Evolutionary conservation across 306 rosid species (phyloP), one percentile per base, ranked within the genome.

Genomic region (Nissolia schottii): DNA sequence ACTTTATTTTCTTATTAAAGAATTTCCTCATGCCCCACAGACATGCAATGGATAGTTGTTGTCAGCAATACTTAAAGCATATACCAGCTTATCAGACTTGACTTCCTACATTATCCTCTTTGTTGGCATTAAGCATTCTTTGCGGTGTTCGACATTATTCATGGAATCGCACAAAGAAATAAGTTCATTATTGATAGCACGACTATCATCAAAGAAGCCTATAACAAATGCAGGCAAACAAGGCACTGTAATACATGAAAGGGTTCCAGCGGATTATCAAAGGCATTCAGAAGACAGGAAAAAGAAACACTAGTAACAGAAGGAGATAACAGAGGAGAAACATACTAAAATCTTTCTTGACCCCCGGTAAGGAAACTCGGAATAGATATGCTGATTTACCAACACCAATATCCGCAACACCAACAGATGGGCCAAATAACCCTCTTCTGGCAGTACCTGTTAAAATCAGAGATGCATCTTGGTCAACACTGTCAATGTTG

Each of bases 341-440:
- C 86, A 50, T 84, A 90, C 93, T 41, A 15, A 11, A 28, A 68
- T 82, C 83, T 83, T 76, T 90, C 80, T 63, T 79, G 79, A 90
- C 92, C 27, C 96, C 96, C 0, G 96, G 89, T 19, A 87, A 82
- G 51, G 91, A 75, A 74, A 84, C 86, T 70, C 89, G 89, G 76
- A 90, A 90, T 14, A 85, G 84, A 73, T 87, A 90, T 23, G 96
- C 93, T 24, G 1, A 70, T 68, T 84, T 79, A 66, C 83, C 64
- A 41, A 55, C 56, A 64, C 96, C 93, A 69, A 87, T 74, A 74
- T 90, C 93, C 80, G 86, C 82, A 61, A 67, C 79, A 64, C 96
- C 93, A 58, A 87, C 64, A 23, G 93, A 79, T 27, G 91, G 91
- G 61, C 89, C 93, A 9, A 50, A 41, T 50, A 20, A 29, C 56